Base-by-base conservation (phyloP, 192 early-diverging fungal genomes). In the Backusella tarrabulga region DNA sequence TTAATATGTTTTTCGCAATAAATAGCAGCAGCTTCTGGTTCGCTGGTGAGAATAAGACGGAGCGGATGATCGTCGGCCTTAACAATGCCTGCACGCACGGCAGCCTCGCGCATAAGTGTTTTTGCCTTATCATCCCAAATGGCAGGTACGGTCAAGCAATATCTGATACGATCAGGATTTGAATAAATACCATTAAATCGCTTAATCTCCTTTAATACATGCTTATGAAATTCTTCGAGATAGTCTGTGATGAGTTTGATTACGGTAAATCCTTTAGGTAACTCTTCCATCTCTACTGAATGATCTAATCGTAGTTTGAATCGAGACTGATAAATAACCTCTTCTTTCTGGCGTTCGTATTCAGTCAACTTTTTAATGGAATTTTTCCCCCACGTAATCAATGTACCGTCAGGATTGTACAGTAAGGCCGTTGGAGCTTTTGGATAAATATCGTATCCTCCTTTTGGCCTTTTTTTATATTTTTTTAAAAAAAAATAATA, bases 81-180 rank as follows among this genome's bases (percentile, higher is more conserved):
- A 50, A 87, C 79, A 72, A 87, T 87, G 7, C 83, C 83, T 2
- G 85, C 83, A 21, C 79, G 81, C 15, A 85, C 79, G 1, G 85
- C 85, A 35, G 85, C 85, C 44, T 85, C 81, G 6, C 85, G 83
- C 83, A 84, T 87, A 38, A 78, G 69, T 0, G 85, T 77, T 38
- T 87, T 87, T 34, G 85, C 85, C 42, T 76, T 75, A 73, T 87
- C 85, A 5, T 77, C 78, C 85, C 85, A 87, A 81, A 85, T 85
- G 36, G 85, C 85, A n/a, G 85, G 85, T 0, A 87, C 85, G 1
- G 85, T 85, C 17, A 87, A 76, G 76, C 83, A 87, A 46, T 85
- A 85, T 41, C 81, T 68, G 75, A 82, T 83, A 34, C 81, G 79
- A 50, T 80, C 68, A 34, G 74, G 75, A 38, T 82, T 76, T 66